Evolutionary conservation across 805 yeast genomes (phyloP).

Genomic region (Lipomyces chichibuensis): DNA sequence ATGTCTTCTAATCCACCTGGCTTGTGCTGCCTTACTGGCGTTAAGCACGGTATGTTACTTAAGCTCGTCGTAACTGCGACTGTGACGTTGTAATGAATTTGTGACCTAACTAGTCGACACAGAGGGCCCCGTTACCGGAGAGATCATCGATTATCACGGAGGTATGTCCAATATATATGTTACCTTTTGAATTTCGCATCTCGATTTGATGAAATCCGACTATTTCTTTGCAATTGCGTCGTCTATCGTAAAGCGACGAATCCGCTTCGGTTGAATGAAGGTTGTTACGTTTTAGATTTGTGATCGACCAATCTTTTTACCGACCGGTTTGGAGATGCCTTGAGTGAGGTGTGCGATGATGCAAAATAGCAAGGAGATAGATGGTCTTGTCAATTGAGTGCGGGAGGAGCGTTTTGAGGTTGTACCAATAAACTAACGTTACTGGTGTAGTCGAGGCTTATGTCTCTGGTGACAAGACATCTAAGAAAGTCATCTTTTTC

Average conservation of each 20-base stretch:
- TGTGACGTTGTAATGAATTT: too few species aligned
- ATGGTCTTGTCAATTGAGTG: not conserved
- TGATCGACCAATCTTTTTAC: too few species aligned
- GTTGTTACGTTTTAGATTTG: too few species aligned
- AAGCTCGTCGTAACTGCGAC: not conserved
- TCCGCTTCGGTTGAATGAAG: too few species aligned
- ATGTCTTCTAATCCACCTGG: slow-evolving; percentile 36
- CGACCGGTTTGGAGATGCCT: not conserved
- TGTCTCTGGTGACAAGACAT: slow-evolving; percentile 52
- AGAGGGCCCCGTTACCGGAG: slow-evolving; percentile 33
- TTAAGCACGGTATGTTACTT: slow-evolving; percentile 31
- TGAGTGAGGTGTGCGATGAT: not conserved
- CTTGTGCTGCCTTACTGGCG: slow-evolving; percentile 36
- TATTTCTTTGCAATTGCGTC: not conserved
- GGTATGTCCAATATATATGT: slow-evolving; percentile 11
- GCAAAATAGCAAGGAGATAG: not conserved
- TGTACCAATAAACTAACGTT: slow-evolving; percentile 4
- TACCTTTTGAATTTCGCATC: not conserved
- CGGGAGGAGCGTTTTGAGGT: not conserved
- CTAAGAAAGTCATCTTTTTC: slow-evolving; percentile 60
- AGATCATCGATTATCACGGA: slow-evolving; percentile 36
- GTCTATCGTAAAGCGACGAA: too few species aligned
- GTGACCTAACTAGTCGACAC: not conserved
- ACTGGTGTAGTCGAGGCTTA: slow-evolving; percentile 47
- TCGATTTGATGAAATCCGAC: not conserved